Percentiles rank a stretch among this genome's conserved stretches.
Evolutionary conservation across 306 rosid species (phyloP).

Genomic region (Amphicarpaea edgeworthii): DNA sequence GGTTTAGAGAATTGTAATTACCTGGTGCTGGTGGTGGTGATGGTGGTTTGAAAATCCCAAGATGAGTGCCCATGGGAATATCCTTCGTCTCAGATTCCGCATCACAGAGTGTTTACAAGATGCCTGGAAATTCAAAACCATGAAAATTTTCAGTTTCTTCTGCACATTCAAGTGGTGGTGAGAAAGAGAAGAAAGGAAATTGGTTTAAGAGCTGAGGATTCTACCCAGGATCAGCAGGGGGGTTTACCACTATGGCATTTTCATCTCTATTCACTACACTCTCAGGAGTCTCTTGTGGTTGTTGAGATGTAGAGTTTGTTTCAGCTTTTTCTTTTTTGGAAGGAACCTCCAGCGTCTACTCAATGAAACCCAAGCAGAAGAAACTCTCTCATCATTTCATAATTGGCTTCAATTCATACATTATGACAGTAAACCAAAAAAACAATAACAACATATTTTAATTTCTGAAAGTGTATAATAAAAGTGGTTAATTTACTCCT

Average conservation of each 20-base stretch:
- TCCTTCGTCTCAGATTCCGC: background rate
- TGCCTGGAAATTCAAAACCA: conserved; percentile 26
- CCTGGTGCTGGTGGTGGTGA: background rate
- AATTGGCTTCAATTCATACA: background rate
- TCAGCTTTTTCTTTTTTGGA: background rate
- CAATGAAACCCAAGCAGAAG: conserved; percentile 3
- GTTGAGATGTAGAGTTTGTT: background rate
- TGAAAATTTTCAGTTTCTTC: background rate
- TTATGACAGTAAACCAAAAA: background rate
- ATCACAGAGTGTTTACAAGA: background rate
- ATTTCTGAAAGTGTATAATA: no score
- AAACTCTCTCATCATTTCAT: background rate
- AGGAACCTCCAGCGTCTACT: background rate
- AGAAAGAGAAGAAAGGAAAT: background rate
- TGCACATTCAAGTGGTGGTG: background rate
- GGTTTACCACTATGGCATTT: background rate
- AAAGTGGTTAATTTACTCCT: no score
- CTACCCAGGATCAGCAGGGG: background rate
- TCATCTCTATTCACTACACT: background rate
- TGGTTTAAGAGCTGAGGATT: background rate
- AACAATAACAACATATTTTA: background rate
- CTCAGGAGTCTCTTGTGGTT: background rate
- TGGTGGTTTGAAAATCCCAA: background rate
- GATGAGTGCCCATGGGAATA: conserved; percentile 24
- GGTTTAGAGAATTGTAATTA: conserved; percentile 1